phyloP scores from a whole-genome alignment of 2,329 filamentous ascomycete species.

The Sporothrix pseudoabietina region DNA sequence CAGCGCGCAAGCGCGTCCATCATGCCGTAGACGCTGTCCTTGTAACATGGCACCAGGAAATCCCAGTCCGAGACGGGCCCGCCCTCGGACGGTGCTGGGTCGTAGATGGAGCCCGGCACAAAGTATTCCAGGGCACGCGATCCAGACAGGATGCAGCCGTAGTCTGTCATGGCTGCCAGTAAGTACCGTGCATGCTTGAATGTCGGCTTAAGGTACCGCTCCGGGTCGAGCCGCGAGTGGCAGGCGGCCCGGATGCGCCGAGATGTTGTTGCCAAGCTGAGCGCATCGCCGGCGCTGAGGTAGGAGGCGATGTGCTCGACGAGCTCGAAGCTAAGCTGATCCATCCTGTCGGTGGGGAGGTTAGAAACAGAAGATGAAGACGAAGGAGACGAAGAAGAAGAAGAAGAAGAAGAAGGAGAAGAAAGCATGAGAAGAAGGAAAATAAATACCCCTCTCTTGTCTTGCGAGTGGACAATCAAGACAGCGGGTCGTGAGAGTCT shows the following conservation, averaged over 20 bases:
- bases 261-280: slow-evolving; percentile 11
- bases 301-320: slow-evolving; percentile 27
- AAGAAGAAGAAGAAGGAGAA: background rate
- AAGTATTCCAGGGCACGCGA: slow-evolving; percentile 34
- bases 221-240: slow-evolving; percentile 30
- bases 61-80: slow-evolving; percentile 32
- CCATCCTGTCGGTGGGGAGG: slow-evolving; percentile 17
- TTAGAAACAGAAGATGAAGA: background rate
- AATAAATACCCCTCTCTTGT: background rate
- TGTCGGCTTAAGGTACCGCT: slow-evolving; percentile 25
- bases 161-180: slow-evolving; percentile 31
- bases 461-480: background rate
- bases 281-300: slow-evolving; percentile 26
- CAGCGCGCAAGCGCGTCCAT: slow-evolving; percentile 29
- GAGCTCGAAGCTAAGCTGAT: slow-evolving; percentile 32
- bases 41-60: slow-evolving; percentile 32
- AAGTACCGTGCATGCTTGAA: slow-evolving; percentile 28
- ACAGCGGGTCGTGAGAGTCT: background rate
- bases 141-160: slow-evolving; percentile 32
- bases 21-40: slow-evolving; percentile 29
- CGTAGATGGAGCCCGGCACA: slow-evolving; percentile 29
- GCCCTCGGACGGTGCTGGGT: background rate
- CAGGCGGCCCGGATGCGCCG: background rate
- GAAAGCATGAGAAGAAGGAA: background rate
- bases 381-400: background rate